Conservation (phyloP, 768 basidiomycete species). For the Galerina sulciceps region DNA sequence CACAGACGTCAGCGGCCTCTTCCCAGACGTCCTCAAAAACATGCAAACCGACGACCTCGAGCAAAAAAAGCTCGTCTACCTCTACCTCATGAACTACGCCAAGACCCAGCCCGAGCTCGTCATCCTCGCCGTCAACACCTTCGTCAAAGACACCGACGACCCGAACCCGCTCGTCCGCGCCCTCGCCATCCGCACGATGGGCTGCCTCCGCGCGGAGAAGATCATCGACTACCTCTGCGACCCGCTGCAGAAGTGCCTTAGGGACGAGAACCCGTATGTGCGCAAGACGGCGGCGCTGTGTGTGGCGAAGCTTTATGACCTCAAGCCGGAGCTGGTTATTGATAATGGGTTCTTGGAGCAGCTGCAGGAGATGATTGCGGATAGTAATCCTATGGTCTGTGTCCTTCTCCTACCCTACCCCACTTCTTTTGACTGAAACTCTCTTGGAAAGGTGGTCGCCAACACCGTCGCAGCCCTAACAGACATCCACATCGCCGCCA, state of each 20-base stretch:
- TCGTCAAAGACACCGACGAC: slow-evolving; percentile 97
- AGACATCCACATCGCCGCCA: slow-evolving; percentile 85
- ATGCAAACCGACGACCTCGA: slow-evolving; percentile 99
- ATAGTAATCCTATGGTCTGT: slow-evolving; percentile 94
- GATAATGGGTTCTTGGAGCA: slow-evolving; percentile 94
- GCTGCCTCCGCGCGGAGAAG: slow-evolving; percentile 95
- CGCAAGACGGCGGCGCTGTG: slow-evolving; percentile 97
- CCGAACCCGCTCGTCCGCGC: slow-evolving; percentile 96
- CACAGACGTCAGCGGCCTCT: slow-evolving; percentile 88
- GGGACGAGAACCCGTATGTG: slow-evolving; percentile 97
- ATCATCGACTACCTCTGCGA: slow-evolving; percentile 99
- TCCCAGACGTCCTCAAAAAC: slow-evolving; percentile 98
- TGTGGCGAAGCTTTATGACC: slow-evolving; percentile 96
- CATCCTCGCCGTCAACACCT: slow-evolving; percentile 98
- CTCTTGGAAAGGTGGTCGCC: slow-evolving; percentile 81
- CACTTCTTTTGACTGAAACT: background rate
- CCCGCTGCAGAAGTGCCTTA: slow-evolving; percentile 88
- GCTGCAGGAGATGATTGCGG: slow-evolving; percentile 90
- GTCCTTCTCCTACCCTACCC: background rate
- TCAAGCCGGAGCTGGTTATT: slow-evolving; percentile 93
- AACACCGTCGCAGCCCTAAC: slow-evolving; percentile 93
- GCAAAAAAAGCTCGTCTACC: slow-evolving; percentile 99
- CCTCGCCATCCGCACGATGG: slow-evolving; percentile 97
- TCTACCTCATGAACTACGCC: slow-evolving; percentile 99
- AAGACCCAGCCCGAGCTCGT: slow-evolving; percentile 99